A percentile compares a stretch with the other conserved stretches of the same genome.
Evolutionary conservation across 1,284 basidiomycete genomes (phyloP).

Genomic region (Neonothopanus nambi): DNA sequence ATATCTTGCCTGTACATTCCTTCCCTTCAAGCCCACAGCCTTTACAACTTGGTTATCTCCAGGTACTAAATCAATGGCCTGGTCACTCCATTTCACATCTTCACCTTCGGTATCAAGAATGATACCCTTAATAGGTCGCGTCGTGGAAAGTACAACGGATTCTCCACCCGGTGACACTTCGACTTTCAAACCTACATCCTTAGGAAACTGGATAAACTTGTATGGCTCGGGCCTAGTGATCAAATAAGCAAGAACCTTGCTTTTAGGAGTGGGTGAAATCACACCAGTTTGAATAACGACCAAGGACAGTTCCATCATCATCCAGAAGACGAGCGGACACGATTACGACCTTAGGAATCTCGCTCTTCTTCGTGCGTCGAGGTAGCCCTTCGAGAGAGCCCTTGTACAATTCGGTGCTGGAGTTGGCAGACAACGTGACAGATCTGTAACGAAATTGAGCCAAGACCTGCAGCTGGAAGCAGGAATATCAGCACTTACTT

Average conservation of each 20-base stretch:
- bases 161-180: slow-evolving; percentile 56
- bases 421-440: slow-evolving; percentile 65
- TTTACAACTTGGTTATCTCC: slow-evolving; percentile 72
- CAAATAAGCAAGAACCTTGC: slow-evolving; percentile 13
- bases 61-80: slow-evolving; percentile 85
- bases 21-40: slow-evolving; percentile 65
- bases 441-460: slow-evolving; percentile 22
- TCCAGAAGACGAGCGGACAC: slow-evolving; percentile 76
- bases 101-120: slow-evolving; percentile 76
- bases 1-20: slow-evolving; percentile 65
- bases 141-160: slow-evolving; percentile 57
- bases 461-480: background rate
- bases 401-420: slow-evolving; percentile 81
- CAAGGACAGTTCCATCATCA: slow-evolving; percentile 57
- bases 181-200: slow-evolving; percentile 59
- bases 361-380: slow-evolving; percentile 61
- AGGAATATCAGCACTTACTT: slow-evolving; percentile 22
- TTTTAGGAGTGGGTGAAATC: slow-evolving; percentile 20
- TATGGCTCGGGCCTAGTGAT: slow-evolving; percentile 80
- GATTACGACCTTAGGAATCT: slow-evolving; percentile 68
- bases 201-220: slow-evolving; percentile 85
- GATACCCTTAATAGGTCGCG: slow-evolving; percentile 82
- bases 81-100: slow-evolving; percentile 79
- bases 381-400: slow-evolving; percentile 72
- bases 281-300: slow-evolving; percentile 80